Evolutionary conservation across 2,329 filamentous ascomycete genomes (phyloP).

Genomic region (Chrysoporthe deuterocubensis): DNA sequence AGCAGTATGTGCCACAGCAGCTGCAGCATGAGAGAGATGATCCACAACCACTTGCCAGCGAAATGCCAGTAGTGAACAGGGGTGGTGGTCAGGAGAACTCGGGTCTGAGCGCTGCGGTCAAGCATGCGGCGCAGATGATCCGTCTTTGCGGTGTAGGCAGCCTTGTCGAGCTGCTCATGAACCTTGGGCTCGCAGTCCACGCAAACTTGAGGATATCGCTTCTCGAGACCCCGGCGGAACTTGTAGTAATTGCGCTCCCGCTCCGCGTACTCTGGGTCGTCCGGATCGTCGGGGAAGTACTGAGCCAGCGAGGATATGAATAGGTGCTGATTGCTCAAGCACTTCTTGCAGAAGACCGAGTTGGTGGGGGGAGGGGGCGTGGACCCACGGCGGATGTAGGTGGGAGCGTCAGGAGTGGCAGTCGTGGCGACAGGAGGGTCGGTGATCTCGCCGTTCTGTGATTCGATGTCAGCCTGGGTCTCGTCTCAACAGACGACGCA

Average conservation of each 20-base stretch:
- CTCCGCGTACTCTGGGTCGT: slow-evolving; percentile 69
- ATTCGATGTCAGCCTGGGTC: slow-evolving; percentile 17
- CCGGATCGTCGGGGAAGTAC: slow-evolving; percentile 70
- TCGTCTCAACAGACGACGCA: no score
- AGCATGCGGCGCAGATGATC: slow-evolving; percentile 78
- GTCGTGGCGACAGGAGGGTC: slow-evolving; percentile 75
- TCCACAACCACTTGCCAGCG: slow-evolving; percentile 53
- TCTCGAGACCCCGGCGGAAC: slow-evolving; percentile 75
- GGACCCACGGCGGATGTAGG: slow-evolving; percentile 52
- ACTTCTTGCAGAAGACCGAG: slow-evolving; percentile 71
- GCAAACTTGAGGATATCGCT: slow-evolving; percentile 88
- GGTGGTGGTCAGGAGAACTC: slow-evolving; percentile 44
- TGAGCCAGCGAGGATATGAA: slow-evolving; percentile 76
- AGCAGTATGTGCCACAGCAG: slow-evolving; percentile 54
- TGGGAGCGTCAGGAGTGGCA: slow-evolving; percentile 46
- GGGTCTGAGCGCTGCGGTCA: slow-evolving; percentile 61
- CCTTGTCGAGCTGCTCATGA: slow-evolving; percentile 67
- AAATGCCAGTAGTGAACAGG: slow-evolving; percentile 48
- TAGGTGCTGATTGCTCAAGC: slow-evolving; percentile 86
- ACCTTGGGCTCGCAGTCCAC: slow-evolving; percentile 77
- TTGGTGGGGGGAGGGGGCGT: slow-evolving; percentile 41
- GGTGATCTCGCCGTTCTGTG: slow-evolving; percentile 82
- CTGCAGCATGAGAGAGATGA: slow-evolving; percentile 50
- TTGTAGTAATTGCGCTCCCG: slow-evolving; percentile 71
- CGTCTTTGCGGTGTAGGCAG: slow-evolving; percentile 82